Evolutionary conservation across 2,329 filamentous ascomycete genomes (phyloP).

Genomic region (Alternaria rosae): DNA sequence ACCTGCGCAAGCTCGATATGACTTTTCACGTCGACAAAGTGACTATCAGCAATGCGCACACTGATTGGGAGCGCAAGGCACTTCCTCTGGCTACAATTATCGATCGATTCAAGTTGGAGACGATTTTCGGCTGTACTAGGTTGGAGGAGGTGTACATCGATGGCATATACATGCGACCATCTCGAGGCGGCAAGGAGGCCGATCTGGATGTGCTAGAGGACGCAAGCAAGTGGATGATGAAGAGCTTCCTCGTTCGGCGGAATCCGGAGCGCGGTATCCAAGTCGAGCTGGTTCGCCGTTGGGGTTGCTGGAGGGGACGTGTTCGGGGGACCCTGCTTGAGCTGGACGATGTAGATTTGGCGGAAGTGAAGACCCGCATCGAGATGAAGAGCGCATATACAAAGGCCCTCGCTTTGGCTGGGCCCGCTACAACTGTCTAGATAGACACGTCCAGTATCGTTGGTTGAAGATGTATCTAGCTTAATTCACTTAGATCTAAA

Average conservation of each 20-base stretch:
- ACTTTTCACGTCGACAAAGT: not conserved
- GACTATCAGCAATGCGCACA: not conserved
- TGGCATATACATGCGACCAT: not conserved
- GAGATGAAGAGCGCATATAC: not conserved
- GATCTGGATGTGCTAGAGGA: slow-evolving; percentile 5
- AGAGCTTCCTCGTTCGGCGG: slow-evolving; percentile 7
- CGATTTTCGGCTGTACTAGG: not conserved
- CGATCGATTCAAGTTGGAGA: not conserved
- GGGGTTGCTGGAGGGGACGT: slow-evolving; percentile 1
- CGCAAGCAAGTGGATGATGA: slow-evolving; percentile 9
- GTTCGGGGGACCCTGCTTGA: not conserved
- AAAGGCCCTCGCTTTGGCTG: not conserved
- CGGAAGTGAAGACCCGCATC: not conserved
- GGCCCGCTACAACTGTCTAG: not conserved
- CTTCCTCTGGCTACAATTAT: not conserved
- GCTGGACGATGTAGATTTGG: not conserved
- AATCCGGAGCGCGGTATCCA: not conserved
- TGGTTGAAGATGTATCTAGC: not conserved
- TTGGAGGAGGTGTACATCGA: slow-evolving; percentile 6
- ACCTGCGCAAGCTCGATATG: not conserved
- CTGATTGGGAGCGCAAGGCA: not conserved
- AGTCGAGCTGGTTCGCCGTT: slow-evolving; percentile 5
- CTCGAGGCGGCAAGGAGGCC: not conserved
- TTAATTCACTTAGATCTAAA: not conserved
- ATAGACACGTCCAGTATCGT: not conserved